Base-by-base conservation (phyloP, 73 alveolate species). In the Urostyla sp. region DNA sequence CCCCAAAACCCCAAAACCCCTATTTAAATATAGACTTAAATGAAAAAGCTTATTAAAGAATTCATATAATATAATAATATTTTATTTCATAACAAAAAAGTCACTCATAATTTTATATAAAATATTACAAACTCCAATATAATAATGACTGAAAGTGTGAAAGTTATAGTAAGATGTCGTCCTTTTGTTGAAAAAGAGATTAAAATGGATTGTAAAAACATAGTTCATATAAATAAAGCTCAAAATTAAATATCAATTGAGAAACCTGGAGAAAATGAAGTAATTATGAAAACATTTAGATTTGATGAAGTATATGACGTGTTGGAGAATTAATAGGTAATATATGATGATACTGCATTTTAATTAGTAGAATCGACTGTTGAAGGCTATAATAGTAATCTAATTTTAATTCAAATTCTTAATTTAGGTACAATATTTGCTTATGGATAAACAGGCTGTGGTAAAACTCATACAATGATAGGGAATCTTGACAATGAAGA, bases 391-490 rank as follows among this genome's bases (percentile, higher is more conserved):
- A 96, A 96, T 80, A 98, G 99, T 16, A 49, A 40, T 38, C 30
- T 32, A 16, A 35, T 32, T 8, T 54, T 15, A 4, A 38, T 43
- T 63, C 28, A 20, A 35, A 3, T 1, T 16, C 28, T 11, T 8
- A 46, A 6, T 20, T 6, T 53, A 73, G 98, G 98, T 23, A 97
- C 99, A 30, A 92, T 97, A 0, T 97, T 97, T 85, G 99, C 99
- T 0, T 97, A 97, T 92, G 99, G 99, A 27, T 92, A 97, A 81
- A 97, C 99, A 6, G 99, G 99, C 6, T 91, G 99, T 44, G 99
- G 99, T 6, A 97, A 97, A 75, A 97, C 99, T 21, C 97, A 95
- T 78, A 97, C 99, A 10, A 97, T 97, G 99, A 98, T 95, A 15
- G 99, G 99, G 0, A 86, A 87, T 45, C 91, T 91, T 67, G 97